Evolutionary conservation across 2,329 filamentous ascomycete species (phyloP).

Genomic region (Parasarocladium wereldwijsianum): DNA sequence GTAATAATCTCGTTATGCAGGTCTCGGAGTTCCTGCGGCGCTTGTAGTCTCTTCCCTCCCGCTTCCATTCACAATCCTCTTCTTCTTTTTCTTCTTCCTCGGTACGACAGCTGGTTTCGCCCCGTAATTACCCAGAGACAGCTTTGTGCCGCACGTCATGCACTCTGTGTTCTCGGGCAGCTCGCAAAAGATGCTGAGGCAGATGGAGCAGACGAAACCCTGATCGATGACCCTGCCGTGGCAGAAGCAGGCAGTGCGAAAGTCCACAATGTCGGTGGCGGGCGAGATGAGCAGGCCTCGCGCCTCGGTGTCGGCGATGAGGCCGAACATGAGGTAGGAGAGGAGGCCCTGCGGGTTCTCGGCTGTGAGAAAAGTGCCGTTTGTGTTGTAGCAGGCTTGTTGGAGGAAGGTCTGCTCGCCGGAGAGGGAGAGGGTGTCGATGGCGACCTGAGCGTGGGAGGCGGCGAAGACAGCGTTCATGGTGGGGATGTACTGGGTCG

Average conservation of each 20-base stretch:
- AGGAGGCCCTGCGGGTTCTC: conserved; percentile 56
- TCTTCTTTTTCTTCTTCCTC: conserved; percentile 63
- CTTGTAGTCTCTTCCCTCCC: conserved; percentile 42
- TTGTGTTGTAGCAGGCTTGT: conserved; percentile 59
- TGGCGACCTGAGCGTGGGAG: conserved; percentile 71
- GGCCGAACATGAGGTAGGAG: conserved; percentile 89
- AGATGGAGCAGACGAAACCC: conserved; percentile 92
- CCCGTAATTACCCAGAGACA: conserved; percentile 65
- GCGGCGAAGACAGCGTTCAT: conserved; percentile 99
- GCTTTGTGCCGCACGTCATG: conserved; percentile 67
- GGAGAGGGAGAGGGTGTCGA: conserved; percentile 79
- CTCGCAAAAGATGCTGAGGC: conserved; percentile 82
- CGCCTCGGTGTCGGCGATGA: conserved; percentile 51
- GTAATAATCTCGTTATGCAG: conserved; percentile 6
- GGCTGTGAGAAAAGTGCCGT: conserved; percentile 36
- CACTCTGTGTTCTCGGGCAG: conserved; percentile 50
- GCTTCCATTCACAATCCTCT: conserved; percentile 40
- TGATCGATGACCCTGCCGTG: conserved; percentile 82
- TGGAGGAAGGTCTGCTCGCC: conserved; percentile 86
- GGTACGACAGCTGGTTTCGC: conserved; percentile 62
- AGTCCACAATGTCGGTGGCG: conserved; percentile 78
- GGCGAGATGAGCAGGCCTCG: conserved; percentile 57
- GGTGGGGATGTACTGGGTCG: conserved; percentile 90
- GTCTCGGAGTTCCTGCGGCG: conserved; percentile 43
- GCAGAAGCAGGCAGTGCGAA: conserved; percentile 96